These are phyloP conservation scores for Talaromyces marneffei DNA, from an alignment of 2,329 filamentous ascomycete genomes.

Conservation along the genomic window DNA sequence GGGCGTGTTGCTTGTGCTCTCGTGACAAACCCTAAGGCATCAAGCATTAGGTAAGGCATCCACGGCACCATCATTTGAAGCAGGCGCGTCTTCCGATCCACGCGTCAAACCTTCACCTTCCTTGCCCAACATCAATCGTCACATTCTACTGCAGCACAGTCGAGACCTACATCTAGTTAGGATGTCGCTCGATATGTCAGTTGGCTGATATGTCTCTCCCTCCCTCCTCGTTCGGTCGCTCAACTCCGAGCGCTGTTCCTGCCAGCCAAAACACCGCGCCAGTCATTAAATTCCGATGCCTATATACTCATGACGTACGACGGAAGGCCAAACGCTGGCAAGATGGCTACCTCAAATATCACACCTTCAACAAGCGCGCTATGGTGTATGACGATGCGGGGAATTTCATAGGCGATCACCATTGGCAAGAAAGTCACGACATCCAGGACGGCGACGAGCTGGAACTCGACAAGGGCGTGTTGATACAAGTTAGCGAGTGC, in stretches of 20 bases:
- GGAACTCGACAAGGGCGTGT: slow-evolving; percentile 65
- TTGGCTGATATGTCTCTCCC: slow-evolving; percentile 20
- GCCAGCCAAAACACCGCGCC: slow-evolving; percentile 61
- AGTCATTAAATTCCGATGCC: slow-evolving; percentile 75
- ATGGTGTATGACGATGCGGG: slow-evolving; percentile 84
- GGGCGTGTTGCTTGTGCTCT: background rate
- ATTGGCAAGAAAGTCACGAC: slow-evolving; percentile 66
- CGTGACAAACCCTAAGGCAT: background rate
- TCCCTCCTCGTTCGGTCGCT: slow-evolving; percentile 20
- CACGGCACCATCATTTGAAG: no score
- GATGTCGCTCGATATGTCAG: background rate
- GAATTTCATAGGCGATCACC: slow-evolving; percentile 76
- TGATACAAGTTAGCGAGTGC: slow-evolving; percentile 75
- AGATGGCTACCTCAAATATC: slow-evolving; percentile 80
- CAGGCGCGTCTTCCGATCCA: background rate
- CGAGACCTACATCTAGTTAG: background rate
- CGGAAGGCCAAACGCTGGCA: slow-evolving; percentile 92
- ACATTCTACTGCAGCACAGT: background rate
- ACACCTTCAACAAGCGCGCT: slow-evolving; percentile 82
- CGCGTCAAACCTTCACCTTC: background rate
- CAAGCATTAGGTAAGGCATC: background rate
- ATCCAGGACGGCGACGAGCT: slow-evolving; percentile 78
- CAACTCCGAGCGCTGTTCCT: slow-evolving; percentile 36
- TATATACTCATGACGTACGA: slow-evolving; percentile 79
- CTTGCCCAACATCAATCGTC: background rate